Evolutionary conservation across 1,139 yeast species (phyloP), one percentile per base, ranked within the genome.

Genomic region (Yamadazyma blattariae): DNA sequence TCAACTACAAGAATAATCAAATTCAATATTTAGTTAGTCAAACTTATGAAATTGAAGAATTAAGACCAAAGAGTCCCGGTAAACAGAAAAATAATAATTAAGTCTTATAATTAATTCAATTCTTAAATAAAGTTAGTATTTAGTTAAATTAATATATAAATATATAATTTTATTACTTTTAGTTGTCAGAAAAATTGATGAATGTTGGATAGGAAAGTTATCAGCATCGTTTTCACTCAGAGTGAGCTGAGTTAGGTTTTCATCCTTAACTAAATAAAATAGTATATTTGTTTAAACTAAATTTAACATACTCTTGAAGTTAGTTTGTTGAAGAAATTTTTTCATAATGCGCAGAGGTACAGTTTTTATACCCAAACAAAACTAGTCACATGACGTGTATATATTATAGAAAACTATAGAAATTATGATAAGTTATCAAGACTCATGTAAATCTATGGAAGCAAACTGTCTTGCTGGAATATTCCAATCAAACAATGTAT

Each of bases 31-130:
- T 56, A 66, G 66, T 88, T 2, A 89, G 92, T 4, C 77, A 78
- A 40, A 74, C 79, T 27, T 66, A 71, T 11, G 95, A 85, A 46
- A 85, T 89, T 44, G 96, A 89, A 46, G 71, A 66, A 18, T 64
- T 89, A 33, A 74, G 97, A 50, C 97, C 97, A 13, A 86, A 83
- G 51, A 83, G 95, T 35, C 95, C 95, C 11, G 26, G 24, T n/a
- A 36, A 31, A 31, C 19, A 25, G 24, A 9, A 21, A 9, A 21
- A 7, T 13, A 28, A 20, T 17, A 19, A 12, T 24, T 24, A 11
- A 8, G 11, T 9, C 13, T 12, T 17, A 27, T 7, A 20, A 20
- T 20, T 20, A n/a, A n/a, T n/a, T 22, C 11, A 14, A 11, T 18
- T 18, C n/a, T 25, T 18, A n/a, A 10, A 9, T 15, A 18, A n/a